Evolutionary conservation across 2,329 filamentous ascomycete genomes (phyloP), one percentile per base, ranked within the genome.

Genomic region (Raffaelea deltoideospora): DNA sequence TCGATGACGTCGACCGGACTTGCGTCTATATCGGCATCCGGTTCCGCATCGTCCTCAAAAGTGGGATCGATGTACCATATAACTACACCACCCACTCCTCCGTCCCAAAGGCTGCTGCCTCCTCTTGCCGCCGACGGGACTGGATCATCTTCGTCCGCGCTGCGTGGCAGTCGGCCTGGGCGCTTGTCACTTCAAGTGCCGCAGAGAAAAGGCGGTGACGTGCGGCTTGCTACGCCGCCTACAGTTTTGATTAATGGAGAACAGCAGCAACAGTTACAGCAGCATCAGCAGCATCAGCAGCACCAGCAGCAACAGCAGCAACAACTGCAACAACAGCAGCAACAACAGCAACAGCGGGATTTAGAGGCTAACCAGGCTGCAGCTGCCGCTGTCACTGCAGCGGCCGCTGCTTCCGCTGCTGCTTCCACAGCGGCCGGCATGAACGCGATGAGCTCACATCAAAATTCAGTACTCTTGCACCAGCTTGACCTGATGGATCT

Each of bases 111-210:
- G n/a, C 8, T 21, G 4, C 24, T 33, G 8, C 22, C 36, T n/a
- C n/a, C n/a, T n/a, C n/a, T n/a, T n/a, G n/a, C n/a, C n/a, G n/a
- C n/a, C n/a, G 20, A 20, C 14, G 18, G 2, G 18, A 19, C 18
- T 2, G 19, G 20, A 13, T 26, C 37, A 10, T 31, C 32, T 30
- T 7, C 31, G 3, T 3, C 34, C 3, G 10, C 23, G 7, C 11
- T 17, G 11, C 31, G 26, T 49, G 31, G 44, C 45, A 45, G 47
- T 19, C 51, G 51, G 34, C 65, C 68, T 17, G 64, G 64, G 37
- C 57, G 70, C 17, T 55, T 78, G 7, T 72, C 70, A 17, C 56
- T 79, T 1, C 74, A 79, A 46, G 75, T 79, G 0, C 75, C 76
- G 3, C 47, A 50, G 31, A 42, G 53, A 9, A 44, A 49, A 11